Base-by-base conservation (phyloP, 345 rosid species). In the Schrenkiella parvula region DNA sequence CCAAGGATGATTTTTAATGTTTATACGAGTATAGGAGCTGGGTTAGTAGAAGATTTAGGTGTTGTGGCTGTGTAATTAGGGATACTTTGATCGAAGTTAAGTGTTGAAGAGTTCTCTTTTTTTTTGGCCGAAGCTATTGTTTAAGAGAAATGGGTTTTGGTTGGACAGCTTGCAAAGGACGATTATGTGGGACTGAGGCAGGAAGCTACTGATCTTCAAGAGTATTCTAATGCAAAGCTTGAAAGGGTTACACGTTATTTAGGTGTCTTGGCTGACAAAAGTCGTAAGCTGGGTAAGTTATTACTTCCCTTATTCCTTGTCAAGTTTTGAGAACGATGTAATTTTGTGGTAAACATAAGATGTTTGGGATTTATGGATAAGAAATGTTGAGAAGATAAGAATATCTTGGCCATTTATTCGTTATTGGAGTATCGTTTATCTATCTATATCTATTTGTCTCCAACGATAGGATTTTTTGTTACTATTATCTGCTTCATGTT, bases 251-350 rank as follows among this genome's bases (percentile, higher is more conserved):
- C 29, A 2, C 29, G 29, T 28, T 95, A 88, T 80, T 81, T 95
- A 18, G 99, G 99, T 75, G 93, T 85, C 64, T 95, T 95, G 44
- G 97, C 97, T 22, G 89, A 86, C 28, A 95, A 88, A 78, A 84
- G 82, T 68, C 85, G 85, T 74, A 89, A 86, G 68, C 73, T 88
- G 70, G 99, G 99, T 95, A 77, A 78, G 80, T 39, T 65, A 34
- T 51, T 8, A 14, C 5, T 43, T 52, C 34, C n/a, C n/a, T n/a
- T 57, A 8, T 57, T 56, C 25, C 51, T 2, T 51, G 52, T 15
- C 21, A 13, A 68, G 12, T 14, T 43, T 32, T 26, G 52, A 68
- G 11, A 68, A 31, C 12, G n/a, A n/a, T 70, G 34, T 32, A n/a
- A 22, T 6, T 1, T 8, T 47, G 11, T 41, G 54, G 63, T 0